Conservation (phyloP, 2,329 filamentous ascomycete genomes). For the Penicillium sp. region DNA sequence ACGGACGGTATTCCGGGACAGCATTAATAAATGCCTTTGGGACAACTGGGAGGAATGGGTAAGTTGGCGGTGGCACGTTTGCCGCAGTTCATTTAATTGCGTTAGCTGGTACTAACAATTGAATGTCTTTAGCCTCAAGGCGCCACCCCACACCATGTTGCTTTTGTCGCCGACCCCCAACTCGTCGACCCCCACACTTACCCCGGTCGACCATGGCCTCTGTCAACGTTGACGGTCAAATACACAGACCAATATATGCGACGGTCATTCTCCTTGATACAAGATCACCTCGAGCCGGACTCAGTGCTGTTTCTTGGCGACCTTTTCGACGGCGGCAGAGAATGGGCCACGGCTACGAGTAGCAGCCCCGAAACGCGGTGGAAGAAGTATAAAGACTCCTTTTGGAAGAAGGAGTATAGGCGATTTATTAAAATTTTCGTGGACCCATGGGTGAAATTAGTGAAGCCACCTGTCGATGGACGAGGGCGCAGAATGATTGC, state of each 20-base stretch:
- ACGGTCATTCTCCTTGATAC: conserved; percentile 75
- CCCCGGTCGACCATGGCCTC: conserved; percentile 72
- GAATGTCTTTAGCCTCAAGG: conserved; percentile 60
- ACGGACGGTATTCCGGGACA: conserved; percentile 69
- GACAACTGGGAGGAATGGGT: conserved; percentile 91
- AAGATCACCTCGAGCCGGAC: conserved; percentile 74
- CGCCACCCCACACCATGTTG: conserved; percentile 76
- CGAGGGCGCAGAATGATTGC: conserved; percentile 74
- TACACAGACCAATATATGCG: conserved; percentile 90
- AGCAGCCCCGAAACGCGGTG: conserved; percentile 64
- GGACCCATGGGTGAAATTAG: conserved; percentile 61
- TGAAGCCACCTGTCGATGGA: conserved; percentile 56
- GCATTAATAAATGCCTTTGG: conserved; percentile 74
- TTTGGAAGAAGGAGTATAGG: conserved; percentile 82
- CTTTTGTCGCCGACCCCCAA: conserved; percentile 86
- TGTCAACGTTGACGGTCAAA: conserved; percentile 62
- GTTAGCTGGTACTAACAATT: conserved; percentile 3
- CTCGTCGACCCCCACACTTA: conserved; percentile 95
- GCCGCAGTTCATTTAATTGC: not conserved
- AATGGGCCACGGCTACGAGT: conserved; percentile 76
- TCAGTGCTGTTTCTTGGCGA: conserved; percentile 90
- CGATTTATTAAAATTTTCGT: conserved; percentile 87
- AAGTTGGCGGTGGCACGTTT: conserved; percentile 26
- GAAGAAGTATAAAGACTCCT: conserved; percentile 72
- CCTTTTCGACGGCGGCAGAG: conserved; percentile 89